A percentile compares a stretch with the other conserved stretches of the same genome.
Evolutionary conservation across 1,139 yeast species (phyloP).

Genomic region (Kazachstania sp.): DNA sequence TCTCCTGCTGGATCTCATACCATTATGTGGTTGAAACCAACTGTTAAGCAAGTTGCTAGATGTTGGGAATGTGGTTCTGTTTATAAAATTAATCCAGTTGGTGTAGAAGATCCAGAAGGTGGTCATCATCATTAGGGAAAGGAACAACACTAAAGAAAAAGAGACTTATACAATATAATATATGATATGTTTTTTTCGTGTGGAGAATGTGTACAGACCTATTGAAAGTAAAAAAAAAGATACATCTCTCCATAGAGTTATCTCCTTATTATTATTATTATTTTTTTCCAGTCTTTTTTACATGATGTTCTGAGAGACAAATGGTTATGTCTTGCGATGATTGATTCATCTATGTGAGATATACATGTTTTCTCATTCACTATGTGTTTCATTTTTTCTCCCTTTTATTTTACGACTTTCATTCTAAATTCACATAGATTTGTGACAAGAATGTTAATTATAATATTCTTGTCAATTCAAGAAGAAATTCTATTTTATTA

Average conservation of each 20-base stretch:
- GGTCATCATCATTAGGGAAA: conserved; percentile 3
- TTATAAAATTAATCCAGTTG: conserved; percentile 81
- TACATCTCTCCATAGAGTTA: no score
- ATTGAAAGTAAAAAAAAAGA: no score
- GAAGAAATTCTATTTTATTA: not conserved
- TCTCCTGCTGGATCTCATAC: conserved; percentile 88
- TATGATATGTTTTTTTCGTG: no score
- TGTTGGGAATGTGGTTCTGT: conserved; percentile 99
- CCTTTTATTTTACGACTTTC: not conserved
- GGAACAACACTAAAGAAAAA: not conserved
- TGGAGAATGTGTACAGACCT: no score
- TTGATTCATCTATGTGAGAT: no score
- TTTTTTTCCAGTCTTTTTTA: no score
- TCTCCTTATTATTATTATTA: no score
- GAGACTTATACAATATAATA: not conserved
- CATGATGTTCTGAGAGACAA: no score
- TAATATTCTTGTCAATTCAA: no score
- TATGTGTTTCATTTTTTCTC: not conserved
- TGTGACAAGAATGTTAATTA: no score
- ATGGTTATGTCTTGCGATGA: no score
- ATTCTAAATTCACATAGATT: not conserved
- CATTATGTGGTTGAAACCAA: conserved; percentile 90
- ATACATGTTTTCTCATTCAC: not conserved
- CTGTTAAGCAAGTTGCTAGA: conserved; percentile 76
- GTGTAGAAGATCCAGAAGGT: conserved; percentile 57